A percentile compares a stretch with the other conserved stretches of the same genome.
phyloP scores from a whole-genome alignment of 2,329 filamentous ascomycete genomes.

The Emericellopsis cladophorae region DNA sequence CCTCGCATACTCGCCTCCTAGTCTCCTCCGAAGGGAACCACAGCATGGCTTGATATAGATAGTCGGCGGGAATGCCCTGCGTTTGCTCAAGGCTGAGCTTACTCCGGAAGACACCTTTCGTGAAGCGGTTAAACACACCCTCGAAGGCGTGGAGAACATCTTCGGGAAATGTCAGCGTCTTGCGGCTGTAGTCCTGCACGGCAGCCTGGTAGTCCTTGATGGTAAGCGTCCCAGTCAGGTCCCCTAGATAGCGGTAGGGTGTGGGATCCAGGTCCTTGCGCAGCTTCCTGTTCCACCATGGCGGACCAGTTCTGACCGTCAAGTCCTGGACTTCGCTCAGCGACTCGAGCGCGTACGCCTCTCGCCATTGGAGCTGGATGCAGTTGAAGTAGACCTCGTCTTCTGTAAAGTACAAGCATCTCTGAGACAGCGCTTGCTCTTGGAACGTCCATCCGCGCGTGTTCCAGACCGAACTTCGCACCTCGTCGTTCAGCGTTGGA shows the following conservation, averaged over 20 bases:
- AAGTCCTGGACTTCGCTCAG: not conserved
- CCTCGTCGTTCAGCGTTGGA: slow-evolving; percentile 2
- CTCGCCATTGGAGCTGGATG: slow-evolving; percentile 1
- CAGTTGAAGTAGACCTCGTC: slow-evolving; percentile 5
- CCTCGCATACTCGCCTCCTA: not conserved
- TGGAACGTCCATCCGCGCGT: slow-evolving; percentile 7
- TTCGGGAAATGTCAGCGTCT: slow-evolving; percentile 2
- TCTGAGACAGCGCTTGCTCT: slow-evolving; percentile 6
- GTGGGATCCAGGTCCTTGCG: slow-evolving; percentile 4
- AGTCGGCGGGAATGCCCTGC: slow-evolving; percentile 5
- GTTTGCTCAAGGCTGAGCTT: slow-evolving; percentile 4
- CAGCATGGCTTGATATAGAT: slow-evolving; percentile 2
- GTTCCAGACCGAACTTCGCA: slow-evolving; percentile 2
- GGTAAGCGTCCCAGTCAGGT: slow-evolving; percentile 1
- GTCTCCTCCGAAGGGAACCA: slow-evolving; percentile 4
- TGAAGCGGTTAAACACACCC: slow-evolving; percentile 4
- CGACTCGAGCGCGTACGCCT: slow-evolving; percentile 2
- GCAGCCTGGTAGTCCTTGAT: slow-evolving; percentile 4
- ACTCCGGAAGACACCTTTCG: not conserved
- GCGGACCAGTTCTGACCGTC: slow-evolving; percentile 3
- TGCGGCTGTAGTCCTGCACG: slow-evolving; percentile 4
- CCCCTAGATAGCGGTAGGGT: slow-evolving; percentile 4
- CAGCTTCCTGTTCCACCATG: slow-evolving; percentile 6
- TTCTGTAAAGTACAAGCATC: slow-evolving; percentile 4
- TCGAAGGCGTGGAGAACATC: slow-evolving; percentile 4